Evolutionary conservation across 2,329 filamentous ascomycete species (phyloP), one percentile per base, ranked within the genome.

Genomic region (Fusarium veterinarium): DNA sequence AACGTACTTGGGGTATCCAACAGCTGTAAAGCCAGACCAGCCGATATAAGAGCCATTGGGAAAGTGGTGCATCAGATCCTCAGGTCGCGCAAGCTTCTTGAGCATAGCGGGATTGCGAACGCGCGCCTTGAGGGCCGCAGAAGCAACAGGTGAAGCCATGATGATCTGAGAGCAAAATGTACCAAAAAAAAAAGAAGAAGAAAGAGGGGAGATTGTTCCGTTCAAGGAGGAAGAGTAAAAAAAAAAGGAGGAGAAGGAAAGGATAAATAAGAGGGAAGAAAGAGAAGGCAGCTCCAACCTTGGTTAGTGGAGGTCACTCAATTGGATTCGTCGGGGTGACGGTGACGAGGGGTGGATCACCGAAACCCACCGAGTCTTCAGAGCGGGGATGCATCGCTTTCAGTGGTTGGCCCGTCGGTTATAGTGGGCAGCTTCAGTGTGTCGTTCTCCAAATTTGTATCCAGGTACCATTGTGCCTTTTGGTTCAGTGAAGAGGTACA

Each of bases 21-120:
- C 94, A 77, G 94, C 94, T 17, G 94, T 97, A 83, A 97, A 97
- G 40, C 94, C 94, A 72, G 91, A 94, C 94, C 94, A 97, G 78
- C 94, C 95, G 77, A 97, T 90, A 82, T 96, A 96, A n/a, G 93
- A 84, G 79, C 91, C 91, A 86, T 96, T 90, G 73, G 94, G 94
- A 78, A 97, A 97, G 75, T 93, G 88, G 72, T 92, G 87, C 67
- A 97, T 87, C 72, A 97, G 83, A 80, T 97, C 94, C 81, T 96
- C 90, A 41, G 94, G 90, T 77, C 91, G 91, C 76, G 91, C 91
- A 66, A 97, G 86, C 87, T 95, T 97, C 78, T 91, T 91, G 63
- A 97, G 87, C 82, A 95, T 91, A 45, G 92, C 92, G 28, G 94
- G 91, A 73, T 93, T 89, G 76, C 91, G 86, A 71, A 96, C 87